Conservation (phyloP, 371 early-diverging fungal species). For the Rhizopus delemar region DNA sequence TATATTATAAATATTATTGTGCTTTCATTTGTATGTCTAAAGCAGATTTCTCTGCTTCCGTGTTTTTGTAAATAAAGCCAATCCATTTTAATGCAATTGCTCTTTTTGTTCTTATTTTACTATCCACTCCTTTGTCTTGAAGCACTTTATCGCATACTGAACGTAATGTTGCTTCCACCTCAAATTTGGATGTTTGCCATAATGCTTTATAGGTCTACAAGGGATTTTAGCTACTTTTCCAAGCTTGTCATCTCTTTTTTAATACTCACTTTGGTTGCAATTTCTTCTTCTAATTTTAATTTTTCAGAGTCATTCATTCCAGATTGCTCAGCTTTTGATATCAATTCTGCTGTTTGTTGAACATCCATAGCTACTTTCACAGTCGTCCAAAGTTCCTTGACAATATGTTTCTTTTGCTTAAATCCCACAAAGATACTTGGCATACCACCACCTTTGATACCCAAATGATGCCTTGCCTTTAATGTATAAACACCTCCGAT, state of each 20-base stretch:
- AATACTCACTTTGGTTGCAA: slow-evolving; percentile 55
- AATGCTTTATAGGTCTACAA: slow-evolving; percentile 81
- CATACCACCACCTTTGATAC: slow-evolving; percentile 53
- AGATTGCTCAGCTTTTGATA: slow-evolving; percentile 84
- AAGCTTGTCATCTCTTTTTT: background rate
- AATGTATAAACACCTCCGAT: slow-evolving; percentile 87
- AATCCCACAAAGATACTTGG: slow-evolving; percentile 67
- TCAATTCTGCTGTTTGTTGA: slow-evolving; percentile 80
- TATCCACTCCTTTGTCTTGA: slow-evolving; percentile 34
- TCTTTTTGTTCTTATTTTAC: slow-evolving; percentile 38
- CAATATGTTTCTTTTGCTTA: slow-evolving; percentile 80
- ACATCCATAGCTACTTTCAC: slow-evolving; percentile 89
- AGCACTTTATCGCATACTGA: slow-evolving; percentile 88
- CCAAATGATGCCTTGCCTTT: slow-evolving; percentile 83
- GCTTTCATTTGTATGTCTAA: slow-evolving; percentile 30
- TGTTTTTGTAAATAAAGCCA: slow-evolving; percentile 49
- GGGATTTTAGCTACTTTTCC: slow-evolving; percentile 16
- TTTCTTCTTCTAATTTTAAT: slow-evolving; percentile 72
- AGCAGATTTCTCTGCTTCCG: slow-evolving; percentile 42
- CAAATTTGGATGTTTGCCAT: slow-evolving; percentile 93
- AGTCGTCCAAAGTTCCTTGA: slow-evolving; percentile 87
- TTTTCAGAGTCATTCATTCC: slow-evolving; percentile 67
- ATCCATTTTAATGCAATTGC: slow-evolving; percentile 51
- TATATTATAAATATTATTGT: slow-evolving; percentile 2
- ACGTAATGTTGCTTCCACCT: slow-evolving; percentile 83